These are phyloP conservation scores for Penicillium bovifimosum DNA, from an alignment of 495 filamentous ascomycete genomes.

Conservation along the genomic window DNA sequence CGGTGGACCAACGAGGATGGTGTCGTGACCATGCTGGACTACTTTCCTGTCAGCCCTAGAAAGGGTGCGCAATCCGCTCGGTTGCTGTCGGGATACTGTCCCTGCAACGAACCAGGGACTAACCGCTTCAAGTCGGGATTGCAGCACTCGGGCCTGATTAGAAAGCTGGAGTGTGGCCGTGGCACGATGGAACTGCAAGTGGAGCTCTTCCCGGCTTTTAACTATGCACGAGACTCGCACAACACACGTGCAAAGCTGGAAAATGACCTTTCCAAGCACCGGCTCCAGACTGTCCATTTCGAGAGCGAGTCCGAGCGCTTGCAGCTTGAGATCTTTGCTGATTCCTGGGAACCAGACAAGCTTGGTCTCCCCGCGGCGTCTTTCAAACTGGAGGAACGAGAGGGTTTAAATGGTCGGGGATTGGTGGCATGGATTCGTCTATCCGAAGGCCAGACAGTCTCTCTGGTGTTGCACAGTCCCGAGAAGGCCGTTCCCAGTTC, in stretches of 20 bases:
- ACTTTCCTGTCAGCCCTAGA: conserved; percentile 51
- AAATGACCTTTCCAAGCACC: conserved; percentile 24
- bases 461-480: conserved; percentile 54
- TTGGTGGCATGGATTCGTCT: conserved; percentile 53
- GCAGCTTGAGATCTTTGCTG: conserved; percentile 59
- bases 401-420: conserved; percentile 52
- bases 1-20: conserved; percentile 67
- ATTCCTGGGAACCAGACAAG: conserved; percentile 48
- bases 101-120: conserved; percentile 27
- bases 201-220: conserved; percentile 65
- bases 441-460: conserved; percentile 59
- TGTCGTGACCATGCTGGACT: conserved; percentile 64
- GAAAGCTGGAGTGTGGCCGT: conserved; percentile 63
- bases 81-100: conserved; percentile 33
- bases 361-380: conserved; percentile 40
- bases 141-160: conserved; percentile 47
- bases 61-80: conserved; percentile 20
- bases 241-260: conserved; percentile 29
- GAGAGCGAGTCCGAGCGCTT: conserved; percentile 50
- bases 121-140: conserved; percentile 39
- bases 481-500: conserved; percentile 38
- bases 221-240: conserved; percentile 58
- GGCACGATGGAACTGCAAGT: conserved; percentile 56
- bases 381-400: conserved; percentile 47
- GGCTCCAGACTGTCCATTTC: conserved; percentile 58